Percentiles rank a stretch among this genome's conserved stretches.
Conservation (phyloP, 768 basidiomycete genomes). For the Pulveroboletus sp. region DNA sequence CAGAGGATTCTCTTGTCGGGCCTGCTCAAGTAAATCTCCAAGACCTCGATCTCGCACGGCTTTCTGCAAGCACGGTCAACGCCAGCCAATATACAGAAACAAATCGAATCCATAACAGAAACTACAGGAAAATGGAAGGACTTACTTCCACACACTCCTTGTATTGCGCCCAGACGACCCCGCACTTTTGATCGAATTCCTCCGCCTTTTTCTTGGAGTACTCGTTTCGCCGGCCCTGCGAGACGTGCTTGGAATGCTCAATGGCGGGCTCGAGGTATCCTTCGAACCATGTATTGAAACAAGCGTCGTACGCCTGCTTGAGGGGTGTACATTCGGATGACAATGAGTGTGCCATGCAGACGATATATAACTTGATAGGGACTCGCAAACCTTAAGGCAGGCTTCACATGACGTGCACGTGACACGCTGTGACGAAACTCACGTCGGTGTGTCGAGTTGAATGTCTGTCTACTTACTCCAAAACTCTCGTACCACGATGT, state of each 20-base stretch:
- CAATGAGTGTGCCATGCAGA: constrained; percentile 86
- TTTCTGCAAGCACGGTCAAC: no score
- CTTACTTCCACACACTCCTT: constrained; percentile 80
- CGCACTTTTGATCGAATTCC: constrained; percentile 86
- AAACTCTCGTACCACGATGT: no score
- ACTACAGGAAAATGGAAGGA: constrained; percentile 1
- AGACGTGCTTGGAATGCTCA: constrained; percentile 35
- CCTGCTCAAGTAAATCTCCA: constrained; percentile 72
- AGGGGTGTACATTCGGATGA: constrained; percentile 84
- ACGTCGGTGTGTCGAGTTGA: no score
- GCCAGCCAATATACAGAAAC: no score
- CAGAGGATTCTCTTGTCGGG: constrained; percentile 76
- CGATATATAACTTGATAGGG: no score
- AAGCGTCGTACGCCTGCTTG: constrained; percentile 87
- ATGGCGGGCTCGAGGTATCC: constrained; percentile 88
- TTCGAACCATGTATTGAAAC: constrained; percentile 98
- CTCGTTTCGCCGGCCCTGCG: constrained; percentile 47
- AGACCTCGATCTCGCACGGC: constrained; percentile 77
- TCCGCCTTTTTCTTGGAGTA: constrained; percentile 79
- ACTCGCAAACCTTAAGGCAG: no score
- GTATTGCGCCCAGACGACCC: constrained; percentile 79
- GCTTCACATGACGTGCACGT: no score
- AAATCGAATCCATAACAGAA: no score
- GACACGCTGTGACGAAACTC: no score
- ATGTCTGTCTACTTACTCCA: no score